Percentiles rank a stretch among this genome's conserved stretches.
Conservation (phyloP, 2,329 filamentous ascomycete species). For the Neopestalotiopsis sp. region DNA sequence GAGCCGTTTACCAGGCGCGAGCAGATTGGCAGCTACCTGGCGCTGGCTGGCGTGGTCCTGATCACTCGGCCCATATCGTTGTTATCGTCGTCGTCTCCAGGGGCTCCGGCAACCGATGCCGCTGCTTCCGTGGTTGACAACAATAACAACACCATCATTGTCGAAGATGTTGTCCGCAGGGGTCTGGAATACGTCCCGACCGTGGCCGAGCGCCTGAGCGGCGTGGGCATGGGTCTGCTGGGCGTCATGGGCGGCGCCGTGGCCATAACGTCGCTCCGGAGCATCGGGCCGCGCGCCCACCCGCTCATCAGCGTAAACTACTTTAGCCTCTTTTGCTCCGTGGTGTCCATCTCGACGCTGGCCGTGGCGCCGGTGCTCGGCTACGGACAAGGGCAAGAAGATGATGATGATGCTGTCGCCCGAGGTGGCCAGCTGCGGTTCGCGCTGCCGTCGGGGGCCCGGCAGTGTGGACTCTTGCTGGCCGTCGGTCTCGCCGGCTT, state of each 20-base stretch:
- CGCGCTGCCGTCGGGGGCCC: constrained; percentile 43
- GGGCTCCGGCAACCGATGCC: not conserved
- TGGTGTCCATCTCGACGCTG: constrained; percentile 70
- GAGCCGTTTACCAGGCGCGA: constrained; percentile 82
- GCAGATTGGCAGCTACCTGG: constrained; percentile 76
- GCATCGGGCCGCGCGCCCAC: constrained; percentile 81
- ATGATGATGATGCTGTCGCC: constrained; percentile 21
- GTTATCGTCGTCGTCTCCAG: constrained; percentile 35
- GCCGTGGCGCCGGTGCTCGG: constrained; percentile 51
- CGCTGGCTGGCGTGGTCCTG: constrained; percentile 79
- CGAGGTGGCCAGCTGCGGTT: constrained; percentile 49
- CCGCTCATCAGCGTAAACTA: constrained; percentile 87
- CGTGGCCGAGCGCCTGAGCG: constrained; percentile 69
- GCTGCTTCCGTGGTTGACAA: constrained; percentile 21
- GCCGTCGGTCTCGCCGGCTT: constrained; percentile 79
- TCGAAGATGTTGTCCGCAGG: constrained; percentile 30
- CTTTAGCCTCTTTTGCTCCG: constrained; percentile 73
- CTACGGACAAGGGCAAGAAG: constrained; percentile 46
- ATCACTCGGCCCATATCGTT: constrained; percentile 73
- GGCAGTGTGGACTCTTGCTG: constrained; percentile 71
- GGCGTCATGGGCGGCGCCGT: constrained; percentile 79
- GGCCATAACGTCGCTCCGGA: constrained; percentile 77
- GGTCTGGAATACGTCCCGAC: constrained; percentile 49
- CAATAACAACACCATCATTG: constrained; percentile 25
- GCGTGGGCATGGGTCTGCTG: constrained; percentile 74